Evolutionary conservation across 2,329 filamentous ascomycete genomes (phyloP), one percentile per base, ranked within the genome.

Genomic region (Pseudocercospora pini-densiflorae): DNA sequence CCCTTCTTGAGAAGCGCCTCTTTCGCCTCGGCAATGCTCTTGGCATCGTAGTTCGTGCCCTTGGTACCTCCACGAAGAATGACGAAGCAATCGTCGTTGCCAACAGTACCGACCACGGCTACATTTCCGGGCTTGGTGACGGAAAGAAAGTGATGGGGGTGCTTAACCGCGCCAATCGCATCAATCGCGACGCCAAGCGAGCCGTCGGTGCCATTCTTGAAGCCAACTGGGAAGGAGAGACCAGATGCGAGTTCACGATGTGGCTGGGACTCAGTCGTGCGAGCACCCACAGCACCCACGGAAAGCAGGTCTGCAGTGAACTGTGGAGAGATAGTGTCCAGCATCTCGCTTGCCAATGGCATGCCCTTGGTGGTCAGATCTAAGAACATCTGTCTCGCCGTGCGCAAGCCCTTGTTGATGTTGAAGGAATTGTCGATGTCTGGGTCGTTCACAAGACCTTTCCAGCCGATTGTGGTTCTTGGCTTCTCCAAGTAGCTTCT

Each of bases 131-230:
- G 94, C 85, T 98, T 98, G 23, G 95, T 98, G 71, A 98, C 94
- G 5, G 93, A 97, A 73, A 99, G 86, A 86, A 99, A 98, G 84
- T 97, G 93, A 77, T 99, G 95, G 16, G 93, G 92, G 77, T 97
- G 92, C 78, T 88, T 89, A 59, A 96, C 94, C 16, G 95, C 92
- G 68, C 94, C 93, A 78, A 98, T 97, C 59, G 95, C 95, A 78
- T 99, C 95, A 73, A 98, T 92, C 12, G 95, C 94, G 3, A 98
- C 94, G 64, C 90, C 88, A 57, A 98, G 83, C 8, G 90, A 91
- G 60, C 95, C 95, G 78, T 99, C 95, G 33, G 95, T 99, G 71
- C 95, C 95, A 81, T 99, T 99, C 88, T 99, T 99, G 91, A 99
- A 99, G 60, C 95, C 95, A 10, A 99, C 93, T 1, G 95, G 95